Conservation (phyloP, 768 basidiomycete species). For the Ramaria sp. region DNA sequence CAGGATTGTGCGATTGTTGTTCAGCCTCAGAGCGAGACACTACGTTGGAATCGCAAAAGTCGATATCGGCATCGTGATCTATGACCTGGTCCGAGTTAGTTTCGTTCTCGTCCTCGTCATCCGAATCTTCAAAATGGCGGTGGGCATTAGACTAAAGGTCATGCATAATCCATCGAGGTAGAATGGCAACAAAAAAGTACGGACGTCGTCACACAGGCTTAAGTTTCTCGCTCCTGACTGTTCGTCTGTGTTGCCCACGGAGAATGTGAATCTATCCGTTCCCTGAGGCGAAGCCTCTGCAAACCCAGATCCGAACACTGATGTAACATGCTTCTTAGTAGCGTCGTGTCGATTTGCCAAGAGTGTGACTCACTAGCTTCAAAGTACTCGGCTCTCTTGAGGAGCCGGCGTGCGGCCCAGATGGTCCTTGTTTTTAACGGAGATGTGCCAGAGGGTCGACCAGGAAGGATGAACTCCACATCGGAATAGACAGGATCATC, state of each 20-base stretch:
- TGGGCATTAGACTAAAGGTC: background rate
- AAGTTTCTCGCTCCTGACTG: background rate
- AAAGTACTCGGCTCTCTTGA: conserved; percentile 71
- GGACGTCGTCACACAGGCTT: background rate
- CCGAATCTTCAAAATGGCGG: conserved; percentile 31
- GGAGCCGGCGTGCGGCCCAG: conserved; percentile 57
- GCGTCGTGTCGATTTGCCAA: background rate
- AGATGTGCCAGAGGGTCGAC: conserved; percentile 25
- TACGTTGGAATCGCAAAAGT: conserved; percentile 18
- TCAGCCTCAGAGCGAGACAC: background rate
- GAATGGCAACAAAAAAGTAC: too few relatives aligned
- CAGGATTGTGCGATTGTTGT: conserved; percentile 2
- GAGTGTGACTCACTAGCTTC: conserved; percentile 41
- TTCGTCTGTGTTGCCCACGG: conserved; percentile 14
- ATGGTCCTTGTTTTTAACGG: conserved; percentile 32
- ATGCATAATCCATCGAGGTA: too few relatives aligned
- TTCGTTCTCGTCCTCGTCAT: conserved; percentile 39
- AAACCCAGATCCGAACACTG: conserved; percentile 70
- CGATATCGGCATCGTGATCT: conserved; percentile 21
- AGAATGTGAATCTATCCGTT: conserved; percentile 16
- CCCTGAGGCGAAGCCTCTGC: conserved; percentile 36
- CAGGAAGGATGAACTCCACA: conserved; percentile 67
- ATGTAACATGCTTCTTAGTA: background rate
- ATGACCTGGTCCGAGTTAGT: conserved; percentile 27
- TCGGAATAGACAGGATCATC: conserved; percentile 83